Evolutionary conservation across 306 rosid species (phyloP).

Genomic region (Fragaria vesca): DNA sequence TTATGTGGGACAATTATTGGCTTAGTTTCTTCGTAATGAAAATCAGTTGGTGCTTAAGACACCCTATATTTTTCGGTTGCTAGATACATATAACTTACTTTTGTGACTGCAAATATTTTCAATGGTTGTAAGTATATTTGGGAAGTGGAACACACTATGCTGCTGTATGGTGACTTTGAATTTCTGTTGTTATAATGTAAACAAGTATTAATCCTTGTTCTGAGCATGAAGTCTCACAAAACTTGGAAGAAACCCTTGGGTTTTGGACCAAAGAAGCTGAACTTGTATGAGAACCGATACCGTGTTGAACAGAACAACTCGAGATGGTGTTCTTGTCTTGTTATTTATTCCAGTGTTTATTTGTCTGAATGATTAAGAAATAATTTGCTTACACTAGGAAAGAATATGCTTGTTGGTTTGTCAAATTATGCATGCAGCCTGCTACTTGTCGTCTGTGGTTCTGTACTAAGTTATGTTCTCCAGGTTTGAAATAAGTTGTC

Average conservation of each 20-base stretch:
- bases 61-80: neutral
- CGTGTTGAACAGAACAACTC: neutral
- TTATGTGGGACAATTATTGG: neutral
- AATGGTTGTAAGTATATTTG: neutral
- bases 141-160: conserved; percentile 1
- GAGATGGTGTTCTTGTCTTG: neutral
- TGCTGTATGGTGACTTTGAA: neutral
- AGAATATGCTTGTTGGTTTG: neutral
- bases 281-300: neutral
- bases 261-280: conserved; percentile 4
- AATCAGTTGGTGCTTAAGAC: neutral
- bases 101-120: neutral
- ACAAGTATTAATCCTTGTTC: neutral
- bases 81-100: neutral
- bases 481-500: conserved; percentile 9
- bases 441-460: neutral
- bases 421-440: neutral
- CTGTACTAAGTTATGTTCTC: neutral
- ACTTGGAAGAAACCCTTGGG: neutral
- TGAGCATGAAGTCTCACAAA: neutral
- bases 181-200: neutral
- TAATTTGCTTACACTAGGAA: neutral
- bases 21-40: neutral
- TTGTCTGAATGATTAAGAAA: neutral
- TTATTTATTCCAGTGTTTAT: neutral